Evolutionary conservation across 495 filamentous ascomycete genomes (phyloP), one percentile per base, ranked within the genome.

Genomic region (Echria macrotheca): DNA sequence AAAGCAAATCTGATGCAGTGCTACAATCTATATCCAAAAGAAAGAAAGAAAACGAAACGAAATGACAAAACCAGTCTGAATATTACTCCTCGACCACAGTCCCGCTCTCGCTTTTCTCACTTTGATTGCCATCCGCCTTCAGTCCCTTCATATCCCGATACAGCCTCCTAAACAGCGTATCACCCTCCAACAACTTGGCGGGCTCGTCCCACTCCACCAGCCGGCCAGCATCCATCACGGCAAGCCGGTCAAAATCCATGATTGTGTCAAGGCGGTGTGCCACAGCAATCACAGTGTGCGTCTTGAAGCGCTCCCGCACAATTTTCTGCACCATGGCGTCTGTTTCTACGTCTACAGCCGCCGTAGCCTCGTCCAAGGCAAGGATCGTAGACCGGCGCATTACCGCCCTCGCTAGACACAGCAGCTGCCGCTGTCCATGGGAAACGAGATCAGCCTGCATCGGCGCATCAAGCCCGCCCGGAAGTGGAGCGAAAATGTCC

Each of bases 361-460:
- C 60, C 31, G 53, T 66, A 4, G 57, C 57, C 47, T 67, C 64
- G 24, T 67, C 64, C 10, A 67, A 53, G 10, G 65, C 43, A 14
- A 67, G 5, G 1, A 67, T 32, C 0, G 44, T 47, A 11, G 57
- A 49, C 29, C 55, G 50, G 15, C 69, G 58, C 33, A 85, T 64
- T 6, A 85, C 54, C 2, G 78, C 81, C 6, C 80, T 69, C 2
- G 76, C 79, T 10, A 86, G 68, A 52, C 75, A 74, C 52, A 84
- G 71, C n/a, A 86, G 69, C 58, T 85, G 82, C 19, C 67, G 65
- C 50, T 86, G 80, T 1, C 82, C 82, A 33, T 76, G 71, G 0
- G 75, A 80, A 6, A 83, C 68, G 48, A 65, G 65, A 28, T 70
- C 58, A 9, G 64, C 69, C 8, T 70, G 69, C 26, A 83, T 66